Evolutionary conservation across 176 grass and related monocot genomes (phyloP).

Genomic region (Cenchrus purpureus): DNA sequence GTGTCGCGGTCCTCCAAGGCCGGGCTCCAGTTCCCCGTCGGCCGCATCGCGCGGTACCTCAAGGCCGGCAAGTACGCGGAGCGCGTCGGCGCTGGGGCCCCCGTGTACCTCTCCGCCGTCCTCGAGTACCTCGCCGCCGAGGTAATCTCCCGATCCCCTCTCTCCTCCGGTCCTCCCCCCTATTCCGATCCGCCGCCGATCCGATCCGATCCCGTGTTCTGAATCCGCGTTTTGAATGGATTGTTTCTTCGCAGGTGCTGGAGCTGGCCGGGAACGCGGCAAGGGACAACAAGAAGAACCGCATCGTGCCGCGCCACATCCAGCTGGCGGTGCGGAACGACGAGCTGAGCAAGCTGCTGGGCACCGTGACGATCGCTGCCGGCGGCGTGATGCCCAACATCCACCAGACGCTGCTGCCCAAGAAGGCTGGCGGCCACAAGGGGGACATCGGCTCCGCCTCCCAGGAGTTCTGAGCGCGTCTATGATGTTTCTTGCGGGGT

Average conservation of each 20-base stretch:
- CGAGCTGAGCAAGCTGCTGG: conserved; percentile 57
- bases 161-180: not conserved
- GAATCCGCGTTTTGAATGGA: not conserved
- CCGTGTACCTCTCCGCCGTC: conserved; percentile 90
- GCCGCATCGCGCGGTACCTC: conserved; percentile 77
- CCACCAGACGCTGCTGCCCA: conserved; percentile 46
- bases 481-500: conserved; percentile 14
- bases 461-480: conserved; percentile 47
- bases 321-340: conserved; percentile 60
- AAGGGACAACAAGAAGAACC: conserved; percentile 61
- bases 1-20: conserved; percentile 73
- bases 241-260: conserved; percentile 36
- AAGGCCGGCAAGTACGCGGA: conserved; percentile 96
- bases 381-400: conserved; percentile 63
- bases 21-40: conserved; percentile 92
- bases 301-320: conserved; percentile 63
- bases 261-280: conserved; percentile 60
- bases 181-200: not conserved
- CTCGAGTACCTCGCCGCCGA: conserved; percentile 94
- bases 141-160: conserved; percentile 34
- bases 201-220: conserved; percentile 17
- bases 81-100: conserved; percentile 87
- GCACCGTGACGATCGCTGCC: conserved; percentile 50
- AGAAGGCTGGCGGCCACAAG: conserved; percentile 50
- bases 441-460: conserved; percentile 47